These are phyloP conservation scores for Ciborinia camelliae DNA, from an alignment of 2,329 filamentous ascomycete genomes.

Conservation along the genomic window DNA sequence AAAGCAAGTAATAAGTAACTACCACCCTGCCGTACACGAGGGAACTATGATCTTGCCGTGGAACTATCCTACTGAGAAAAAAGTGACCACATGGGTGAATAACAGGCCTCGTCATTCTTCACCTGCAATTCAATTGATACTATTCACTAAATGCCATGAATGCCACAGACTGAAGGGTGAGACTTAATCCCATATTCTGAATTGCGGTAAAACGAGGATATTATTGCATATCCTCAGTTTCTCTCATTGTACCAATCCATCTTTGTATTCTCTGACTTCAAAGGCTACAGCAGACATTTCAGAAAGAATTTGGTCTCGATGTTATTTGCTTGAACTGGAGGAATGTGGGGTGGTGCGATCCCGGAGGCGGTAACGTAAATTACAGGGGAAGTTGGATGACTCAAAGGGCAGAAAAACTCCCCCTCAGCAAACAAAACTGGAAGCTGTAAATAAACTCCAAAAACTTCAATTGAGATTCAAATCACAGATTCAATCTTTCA, in stretches of 20 bases:
- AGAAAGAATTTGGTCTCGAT: neutral
- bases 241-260: neutral
- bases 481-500: conserved; percentile 24
- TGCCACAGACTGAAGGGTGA: neutral
- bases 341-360: neutral
- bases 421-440: conserved; percentile 3
- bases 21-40: neutral
- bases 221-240: no score
- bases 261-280: neutral
- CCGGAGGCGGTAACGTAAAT: conserved; percentile 10
- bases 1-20: neutral
- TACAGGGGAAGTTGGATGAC: conserved; percentile 2
- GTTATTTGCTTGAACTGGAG: neutral
- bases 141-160: no score
- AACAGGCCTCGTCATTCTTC: no score
- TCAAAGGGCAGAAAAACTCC: conserved; percentile 14
- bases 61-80: neutral
- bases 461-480: neutral
- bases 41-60: neutral
- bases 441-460: neutral
- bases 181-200: neutral
- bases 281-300: neutral
- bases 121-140: no score
- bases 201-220: neutral
- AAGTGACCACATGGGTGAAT: no score